A percentile compares a stretch with the other conserved stretches of the same genome.
Conservation (phyloP, 2,329 filamentous ascomycete species). For the Parafenestella ontariensis region DNA sequence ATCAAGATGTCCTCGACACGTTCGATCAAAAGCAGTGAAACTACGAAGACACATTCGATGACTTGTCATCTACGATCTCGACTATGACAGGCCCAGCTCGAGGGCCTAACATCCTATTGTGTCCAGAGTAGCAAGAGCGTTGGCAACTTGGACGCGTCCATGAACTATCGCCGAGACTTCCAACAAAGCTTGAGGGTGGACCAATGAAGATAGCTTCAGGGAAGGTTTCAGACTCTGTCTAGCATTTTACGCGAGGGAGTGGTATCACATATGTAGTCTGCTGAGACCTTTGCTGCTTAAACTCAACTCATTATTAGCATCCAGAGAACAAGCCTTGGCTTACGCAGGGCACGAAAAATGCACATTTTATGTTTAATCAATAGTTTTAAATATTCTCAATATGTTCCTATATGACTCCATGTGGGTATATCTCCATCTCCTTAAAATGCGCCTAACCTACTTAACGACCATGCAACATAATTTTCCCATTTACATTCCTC, state of each 20-base stretch:
- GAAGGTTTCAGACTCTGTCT: too few relatives aligned
- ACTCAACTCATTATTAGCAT: too few relatives aligned
- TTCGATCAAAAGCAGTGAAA: not conserved
- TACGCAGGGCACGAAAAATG: too few relatives aligned
- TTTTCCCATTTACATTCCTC: not conserved
- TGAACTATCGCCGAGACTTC: not conserved
- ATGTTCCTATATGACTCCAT: not conserved
- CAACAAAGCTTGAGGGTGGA: not conserved
- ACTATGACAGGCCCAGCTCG: not conserved
- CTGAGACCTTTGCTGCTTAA: too few relatives aligned
- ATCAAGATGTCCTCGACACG: not conserved
- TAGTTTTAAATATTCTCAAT: too few relatives aligned
- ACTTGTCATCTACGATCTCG: not conserved
- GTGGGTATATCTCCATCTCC: not conserved
- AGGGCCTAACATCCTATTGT: not conserved
- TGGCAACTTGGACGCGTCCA: not conserved
- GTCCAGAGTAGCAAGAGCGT: not conserved
- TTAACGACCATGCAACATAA: not conserved
- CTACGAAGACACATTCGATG: not conserved
- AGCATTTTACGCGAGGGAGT: not conserved
- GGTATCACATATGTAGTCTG: too few relatives aligned
- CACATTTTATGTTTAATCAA: too few relatives aligned
- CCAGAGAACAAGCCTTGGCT: too few relatives aligned
- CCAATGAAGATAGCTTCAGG: not conserved
- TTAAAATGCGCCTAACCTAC: not conserved